Percentiles rank a stretch among this genome's conserved stretches.
Conservation (phyloP, 495 filamentous ascomycete genomes). For the Penicillium chermesinum region DNA sequence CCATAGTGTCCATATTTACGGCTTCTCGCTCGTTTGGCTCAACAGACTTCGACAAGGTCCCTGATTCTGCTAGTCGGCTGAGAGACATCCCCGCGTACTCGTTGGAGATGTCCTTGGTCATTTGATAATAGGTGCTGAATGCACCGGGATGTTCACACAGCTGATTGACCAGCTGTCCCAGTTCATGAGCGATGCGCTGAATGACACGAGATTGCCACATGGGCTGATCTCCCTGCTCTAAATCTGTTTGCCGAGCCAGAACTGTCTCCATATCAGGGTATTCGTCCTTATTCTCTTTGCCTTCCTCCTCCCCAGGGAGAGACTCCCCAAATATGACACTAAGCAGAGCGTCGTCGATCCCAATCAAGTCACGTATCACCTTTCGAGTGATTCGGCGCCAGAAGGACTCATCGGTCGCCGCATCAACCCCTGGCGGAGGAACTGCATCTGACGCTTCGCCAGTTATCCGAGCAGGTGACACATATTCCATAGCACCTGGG, state of each 20-base stretch:
- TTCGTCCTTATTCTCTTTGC: neutral
- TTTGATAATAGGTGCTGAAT: conserved; percentile 66
- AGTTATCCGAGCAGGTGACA: conserved; percentile 15
- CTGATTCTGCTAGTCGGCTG: conserved; percentile 27
- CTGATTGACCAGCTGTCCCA: conserved; percentile 77
- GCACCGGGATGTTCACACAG: conserved; percentile 76
- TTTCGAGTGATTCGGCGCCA: conserved; percentile 79
- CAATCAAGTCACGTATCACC: conserved; percentile 83
- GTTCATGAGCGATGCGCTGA: conserved; percentile 77
- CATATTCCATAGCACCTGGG: conserved; percentile 16
- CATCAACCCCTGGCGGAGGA: conserved; percentile 17
- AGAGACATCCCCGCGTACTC: conserved; percentile 53
- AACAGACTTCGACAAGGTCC: conserved; percentile 6
- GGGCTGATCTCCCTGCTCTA: conserved; percentile 39
- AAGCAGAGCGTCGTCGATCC: conserved; percentile 80
- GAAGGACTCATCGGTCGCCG: conserved; percentile 54
- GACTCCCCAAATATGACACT: conserved; percentile 84
- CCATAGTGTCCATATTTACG: conserved; percentile 16
- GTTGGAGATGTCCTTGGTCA: conserved; percentile 35
- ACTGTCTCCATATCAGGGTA: conserved; percentile 29
- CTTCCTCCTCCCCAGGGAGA: conserved; percentile 42
- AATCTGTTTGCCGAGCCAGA: conserved; percentile 30
- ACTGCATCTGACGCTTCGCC: conserved; percentile 16
- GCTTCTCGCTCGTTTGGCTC: conserved; percentile 16
- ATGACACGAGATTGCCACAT: conserved; percentile 74